phyloP scores from a whole-genome alignment of 1,284 basidiomycete genomes.

The Heterobasidion parviporum region DNA sequence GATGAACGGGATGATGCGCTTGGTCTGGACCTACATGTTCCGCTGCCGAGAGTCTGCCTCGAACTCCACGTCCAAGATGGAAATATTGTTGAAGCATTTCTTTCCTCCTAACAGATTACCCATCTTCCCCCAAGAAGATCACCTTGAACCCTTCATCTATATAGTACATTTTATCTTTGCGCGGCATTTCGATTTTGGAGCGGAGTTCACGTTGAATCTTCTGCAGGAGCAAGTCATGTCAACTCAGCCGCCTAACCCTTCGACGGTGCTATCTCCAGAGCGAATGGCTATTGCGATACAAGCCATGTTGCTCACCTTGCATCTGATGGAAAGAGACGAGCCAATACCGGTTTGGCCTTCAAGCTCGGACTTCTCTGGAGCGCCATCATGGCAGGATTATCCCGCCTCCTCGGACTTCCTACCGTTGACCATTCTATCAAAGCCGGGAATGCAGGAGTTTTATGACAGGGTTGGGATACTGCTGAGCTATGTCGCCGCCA shows the following conservation, averaged over 20 bases:
- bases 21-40: slow-evolving; percentile 93
- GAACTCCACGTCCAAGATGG: slow-evolving; percentile 72
- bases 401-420: slow-evolving; percentile 61
- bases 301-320: slow-evolving; percentile 70
- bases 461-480: slow-evolving; percentile 59
- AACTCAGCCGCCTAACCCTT: slow-evolving; percentile 32
- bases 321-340: slow-evolving; percentile 66
- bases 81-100: slow-evolving; percentile 69
- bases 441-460: slow-evolving; percentile 72
- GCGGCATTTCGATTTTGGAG: slow-evolving; percentile 82
- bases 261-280: slow-evolving; percentile 54
- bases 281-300: slow-evolving; percentile 71
- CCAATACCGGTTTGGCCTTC: slow-evolving; percentile 71
- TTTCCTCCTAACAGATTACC: slow-evolving; percentile 67
- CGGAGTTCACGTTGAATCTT: slow-evolving; percentile 74
- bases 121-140: slow-evolving; percentile 68
- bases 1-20: slow-evolving; percentile 77
- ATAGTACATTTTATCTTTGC: slow-evolving; percentile 81
- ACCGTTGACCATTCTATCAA: slow-evolving; percentile 43
- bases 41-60: slow-evolving; percentile 84
- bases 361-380: slow-evolving; percentile 57
- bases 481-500: slow-evolving; percentile 53
- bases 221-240: slow-evolving; percentile 58
- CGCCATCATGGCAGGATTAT: slow-evolving; percentile 59
- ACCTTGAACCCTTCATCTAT: slow-evolving; percentile 70